Evolutionary conservation across 2,329 filamentous ascomycete species (phyloP), one percentile per base, ranked within the genome.

Genomic region (Coleophoma eucalyptorum): DNA sequence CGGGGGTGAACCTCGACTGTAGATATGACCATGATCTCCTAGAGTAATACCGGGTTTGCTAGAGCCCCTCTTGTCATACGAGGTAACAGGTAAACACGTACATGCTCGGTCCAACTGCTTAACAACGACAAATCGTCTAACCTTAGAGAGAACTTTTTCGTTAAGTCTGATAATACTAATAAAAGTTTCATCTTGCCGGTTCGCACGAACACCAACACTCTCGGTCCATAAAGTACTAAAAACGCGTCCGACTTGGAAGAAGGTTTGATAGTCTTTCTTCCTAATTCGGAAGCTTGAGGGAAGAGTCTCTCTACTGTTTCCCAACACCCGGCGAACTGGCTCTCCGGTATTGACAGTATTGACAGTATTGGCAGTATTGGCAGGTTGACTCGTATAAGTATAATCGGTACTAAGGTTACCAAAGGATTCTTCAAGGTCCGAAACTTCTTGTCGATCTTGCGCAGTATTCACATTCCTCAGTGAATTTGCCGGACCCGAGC

Each of bases 201-300:
- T 20, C 1, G 16, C 11, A 20, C 13, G 49, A 13, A 20, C 50
- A 40, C n/a, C 50, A 50, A 32, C 53, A 34, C 12, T 50, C 49
- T 12, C 44, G 46, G 56, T 58, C 59, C 59, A 61, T 8, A 59
- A 41, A 2, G 57, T 61, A 26, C 54, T 58, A 41, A 61, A 61
- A 5, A 61, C 56, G 21, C 59, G 54, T 6, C 59, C 59, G 18
- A 38, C n/a, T 34, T 19, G 48, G 43, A 59, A 61, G 21, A 58
- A 61, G 15, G 44, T 53, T 18, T 51, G 48, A 26, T 55, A 61
- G 34, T 61, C 59, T 11, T 38, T 41, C 6, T 50, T 59, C 13
- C 59, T 50, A 3, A 55, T 26, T 35, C 50, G 20, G 19, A 58
- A 61, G 33, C 50, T 53, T 10, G 26, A 12, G 40, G 59, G 57